These are phyloP conservation scores for Mycena polygramma DNA, from an alignment of 768 basidiomycete genomes.

Conservation along the genomic window DNA sequence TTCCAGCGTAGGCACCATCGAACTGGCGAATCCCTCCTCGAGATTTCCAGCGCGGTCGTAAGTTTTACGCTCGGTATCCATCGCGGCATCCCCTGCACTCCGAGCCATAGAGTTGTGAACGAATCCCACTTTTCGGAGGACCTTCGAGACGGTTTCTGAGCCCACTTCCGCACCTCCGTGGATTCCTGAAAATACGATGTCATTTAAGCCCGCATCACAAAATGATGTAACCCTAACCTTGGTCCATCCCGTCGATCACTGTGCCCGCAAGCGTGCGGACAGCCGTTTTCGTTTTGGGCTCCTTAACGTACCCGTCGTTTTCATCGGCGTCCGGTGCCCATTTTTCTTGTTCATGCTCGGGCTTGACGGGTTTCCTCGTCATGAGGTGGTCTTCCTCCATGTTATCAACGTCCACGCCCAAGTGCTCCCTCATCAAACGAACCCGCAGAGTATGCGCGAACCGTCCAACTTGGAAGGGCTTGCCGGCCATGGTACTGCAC, in stretches of 20 bases:
- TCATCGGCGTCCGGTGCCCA: slow-evolving; percentile 87
- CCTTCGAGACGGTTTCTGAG: slow-evolving; percentile 50
- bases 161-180: slow-evolving; percentile 55
- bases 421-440: slow-evolving; percentile 95
- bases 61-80: slow-evolving; percentile 66
- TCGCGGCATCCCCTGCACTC: slow-evolving; percentile 54
- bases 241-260: slow-evolving; percentile 54
- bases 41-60: slow-evolving; percentile 65
- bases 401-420: slow-evolving; percentile 94
- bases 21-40: slow-evolving; percentile 69
- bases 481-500: slow-evolving; percentile 90
- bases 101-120: slow-evolving; percentile 55
- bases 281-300: slow-evolving; percentile 51
- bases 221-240: slow-evolving; percentile 60
- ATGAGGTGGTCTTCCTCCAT: slow-evolving; percentile 82
- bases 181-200: slow-evolving; percentile 47
- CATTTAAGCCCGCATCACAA: not conserved
- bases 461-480: slow-evolving; percentile 94
- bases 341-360: slow-evolving; percentile 64
- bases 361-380: slow-evolving; percentile 63
- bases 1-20: slow-evolving; percentile 77
- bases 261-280: slow-evolving; percentile 50
- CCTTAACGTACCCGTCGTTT: slow-evolving; percentile 57
- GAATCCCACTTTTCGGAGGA: slow-evolving; percentile 58
- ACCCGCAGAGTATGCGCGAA: slow-evolving; percentile 96